A percentile compares a stretch with the other conserved stretches of the same genome.
phyloP scores from a whole-genome alignment of 1,284 basidiomycete species.

The Mycosarcoma maydis region DNA sequence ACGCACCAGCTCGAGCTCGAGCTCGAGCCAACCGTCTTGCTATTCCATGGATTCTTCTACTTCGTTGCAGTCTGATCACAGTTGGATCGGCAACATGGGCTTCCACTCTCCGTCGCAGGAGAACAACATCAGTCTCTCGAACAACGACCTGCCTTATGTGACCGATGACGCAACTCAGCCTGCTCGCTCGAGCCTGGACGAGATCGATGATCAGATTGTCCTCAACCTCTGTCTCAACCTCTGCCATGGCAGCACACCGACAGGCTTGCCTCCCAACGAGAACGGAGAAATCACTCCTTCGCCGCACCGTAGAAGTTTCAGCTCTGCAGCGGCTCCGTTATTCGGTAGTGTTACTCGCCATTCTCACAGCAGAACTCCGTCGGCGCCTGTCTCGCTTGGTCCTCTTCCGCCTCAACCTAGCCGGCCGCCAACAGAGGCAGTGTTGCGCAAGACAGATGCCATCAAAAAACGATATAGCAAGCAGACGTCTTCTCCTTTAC shows the following conservation, averaged over 20 bases:
- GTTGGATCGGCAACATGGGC: slow-evolving; percentile 9
- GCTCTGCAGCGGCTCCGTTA: background rate
- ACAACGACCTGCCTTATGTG: no score
- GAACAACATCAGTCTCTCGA: slow-evolving; percentile 5
- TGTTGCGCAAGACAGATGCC: slow-evolving; percentile 21
- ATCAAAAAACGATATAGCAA: slow-evolving; percentile 31
- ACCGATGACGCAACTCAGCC: background rate
- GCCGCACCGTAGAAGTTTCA: slow-evolving; percentile 3
- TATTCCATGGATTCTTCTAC: background rate
- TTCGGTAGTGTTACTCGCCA: background rate
- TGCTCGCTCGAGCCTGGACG: slow-evolving; percentile 28
- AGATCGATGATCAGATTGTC: slow-evolving; percentile 31
- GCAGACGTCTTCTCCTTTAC: slow-evolving; percentile 4
- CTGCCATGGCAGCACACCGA: slow-evolving; percentile 6
- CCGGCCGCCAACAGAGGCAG: slow-evolving; percentile 14
- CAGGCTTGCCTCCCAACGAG: background rate
- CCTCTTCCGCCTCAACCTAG: slow-evolving; percentile 24
- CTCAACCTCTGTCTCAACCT: slow-evolving; percentile 24
- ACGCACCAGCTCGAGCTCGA: slow-evolving; percentile 3
- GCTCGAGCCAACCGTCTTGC: slow-evolving; percentile 3
- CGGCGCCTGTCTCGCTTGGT: slow-evolving; percentile 29
- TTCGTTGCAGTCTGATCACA: slow-evolving; percentile 5
- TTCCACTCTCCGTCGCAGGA: background rate
- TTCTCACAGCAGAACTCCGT: slow-evolving; percentile 3
- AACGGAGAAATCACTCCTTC: background rate